Evolutionary conservation across 495 filamentous ascomycete species (phyloP), one percentile per base, ranked within the genome.

Genomic region (Tuber melanosporum): DNA sequence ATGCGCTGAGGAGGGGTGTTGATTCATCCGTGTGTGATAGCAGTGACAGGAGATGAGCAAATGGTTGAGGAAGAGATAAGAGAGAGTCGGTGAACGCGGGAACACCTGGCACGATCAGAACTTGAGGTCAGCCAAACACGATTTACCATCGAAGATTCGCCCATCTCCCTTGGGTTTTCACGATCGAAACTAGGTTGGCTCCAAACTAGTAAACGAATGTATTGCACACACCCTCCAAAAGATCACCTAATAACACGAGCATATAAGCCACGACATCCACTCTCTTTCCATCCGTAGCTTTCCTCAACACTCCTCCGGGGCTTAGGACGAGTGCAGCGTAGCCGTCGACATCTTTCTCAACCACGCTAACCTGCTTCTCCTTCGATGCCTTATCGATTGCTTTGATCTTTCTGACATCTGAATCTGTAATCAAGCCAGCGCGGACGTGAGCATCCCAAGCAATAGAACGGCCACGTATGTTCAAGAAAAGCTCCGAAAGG

Each of bases 401-500:
- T 85, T 95, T 94, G 87, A 99, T 98, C 88, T 93, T 94, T 87
- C 92, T 94, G 81, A 98, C 88, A 83, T 99, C 94, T 74, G 92
- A 91, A 79, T 98, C 95, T 72, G 94, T 97, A 86, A 99, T 93
- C 83, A 93, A 95, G 80, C 93, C 92, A 82, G 93, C 93, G 84
- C 95, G 91, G 80, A 96, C 93, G 81, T 96, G 94, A 78, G 95
- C 95, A 84, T 98, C 96, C 95, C 95, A 99, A 70, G 95, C 94
- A 84, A 99, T 97, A 80, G 94, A 95, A 74, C 95, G 89, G 77
- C 91, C 90, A 80, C 96, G 92, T 83, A 97, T 97, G 86, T 98
- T 98, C 87, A 92, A 94, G 86, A 97, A 95, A 75, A 97, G 88
- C 76, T 93, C 94, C 81, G 89, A 90, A 76, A 98, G 92, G 84